A percentile compares a stretch with the other conserved stretches of the same genome.
Conservation (phyloP, 1,284 basidiomycete genomes). For the Cutaneotrichosporon sp. region DNA sequence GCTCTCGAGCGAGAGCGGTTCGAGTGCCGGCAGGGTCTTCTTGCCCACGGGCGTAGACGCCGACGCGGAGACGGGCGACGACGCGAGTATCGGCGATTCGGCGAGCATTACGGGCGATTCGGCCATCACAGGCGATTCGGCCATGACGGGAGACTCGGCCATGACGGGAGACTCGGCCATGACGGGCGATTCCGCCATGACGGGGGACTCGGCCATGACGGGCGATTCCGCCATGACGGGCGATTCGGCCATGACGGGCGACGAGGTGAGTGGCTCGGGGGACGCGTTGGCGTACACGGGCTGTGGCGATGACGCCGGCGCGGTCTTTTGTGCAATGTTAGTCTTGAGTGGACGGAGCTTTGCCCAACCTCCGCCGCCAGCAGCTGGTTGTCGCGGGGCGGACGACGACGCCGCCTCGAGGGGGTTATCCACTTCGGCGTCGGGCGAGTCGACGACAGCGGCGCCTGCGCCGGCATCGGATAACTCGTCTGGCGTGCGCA, state of each 20-base stretch:
- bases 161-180: slow-evolving; percentile 2
- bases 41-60: background rate
- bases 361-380: background rate
- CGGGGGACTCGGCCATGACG: background rate
- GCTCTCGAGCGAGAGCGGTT: background rate
- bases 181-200: slow-evolving; percentile 3
- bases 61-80: background rate
- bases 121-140: slow-evolving; percentile 2
- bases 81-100: background rate
- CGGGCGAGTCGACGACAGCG: background rate
- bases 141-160: slow-evolving; percentile 1
- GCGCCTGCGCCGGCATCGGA: slow-evolving; percentile 1
- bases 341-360: slow-evolving; percentile 5
- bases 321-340: background rate
- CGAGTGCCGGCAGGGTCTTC: background rate
- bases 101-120: slow-evolving; percentile 8
- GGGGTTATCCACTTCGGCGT: background rate
- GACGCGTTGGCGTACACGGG: background rate
- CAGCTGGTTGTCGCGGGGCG: background rate
- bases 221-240: slow-evolving; percentile 7
- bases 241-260: slow-evolving; percentile 3
- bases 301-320: no score
- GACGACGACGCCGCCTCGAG: no score
- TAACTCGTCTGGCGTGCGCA: background rate
- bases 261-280: background rate